Evolutionary conservation across 768 basidiomycete species (phyloP), one percentile per base, ranked within the genome.

Genomic region (Mycena alexandri): DNA sequence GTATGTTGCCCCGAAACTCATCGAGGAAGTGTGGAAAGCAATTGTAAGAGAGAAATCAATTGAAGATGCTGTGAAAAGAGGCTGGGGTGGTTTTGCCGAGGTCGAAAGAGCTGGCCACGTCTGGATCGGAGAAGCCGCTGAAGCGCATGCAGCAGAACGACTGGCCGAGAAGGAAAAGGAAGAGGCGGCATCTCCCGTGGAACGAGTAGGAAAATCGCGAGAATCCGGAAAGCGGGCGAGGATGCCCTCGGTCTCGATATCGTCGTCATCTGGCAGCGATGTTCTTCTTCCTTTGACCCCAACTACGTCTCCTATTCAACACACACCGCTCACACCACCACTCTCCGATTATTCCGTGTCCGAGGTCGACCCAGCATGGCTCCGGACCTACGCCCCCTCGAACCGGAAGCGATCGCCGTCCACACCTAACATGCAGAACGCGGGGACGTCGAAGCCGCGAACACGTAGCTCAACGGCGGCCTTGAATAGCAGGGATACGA

Each of bases 121-220:
- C 25, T 80, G 78, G 78, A 72, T 66, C 5, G 76, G 78, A 12
- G 69, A 72, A 16, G 70, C 65, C 5, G 79, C 79, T 3, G 77
- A 78, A 25, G 67, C 70, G 21, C 69, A 75, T 44, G 71, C 65
- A n/a, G 68, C 69, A 29, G 70, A 77, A 51, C 52, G 70, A n/a
- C 50, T 67, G 16, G 72, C 64, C 21, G 72, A 75, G 47, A 73
- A 75, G 61, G 73, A 77, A 22, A 72, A 71, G 70, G 75, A 74
- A 61, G 73, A 72, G 44, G 36, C 56, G 22, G 44, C 62, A 19
- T 60, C 68, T 53, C 58, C 48, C 21, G 57, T 59, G 55, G 70
- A 71, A 64, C 65, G 65, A n/a, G 36, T 38, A 19, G 67, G 57
- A 14, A 71, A 71, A 52, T n/a, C 62, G 22, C 65, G 69, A 63